Evolutionary conservation across 176 grass and related monocot genomes (phyloP), one percentile per base, ranked within the genome.

Genomic region (Musa schizocarpa): DNA sequence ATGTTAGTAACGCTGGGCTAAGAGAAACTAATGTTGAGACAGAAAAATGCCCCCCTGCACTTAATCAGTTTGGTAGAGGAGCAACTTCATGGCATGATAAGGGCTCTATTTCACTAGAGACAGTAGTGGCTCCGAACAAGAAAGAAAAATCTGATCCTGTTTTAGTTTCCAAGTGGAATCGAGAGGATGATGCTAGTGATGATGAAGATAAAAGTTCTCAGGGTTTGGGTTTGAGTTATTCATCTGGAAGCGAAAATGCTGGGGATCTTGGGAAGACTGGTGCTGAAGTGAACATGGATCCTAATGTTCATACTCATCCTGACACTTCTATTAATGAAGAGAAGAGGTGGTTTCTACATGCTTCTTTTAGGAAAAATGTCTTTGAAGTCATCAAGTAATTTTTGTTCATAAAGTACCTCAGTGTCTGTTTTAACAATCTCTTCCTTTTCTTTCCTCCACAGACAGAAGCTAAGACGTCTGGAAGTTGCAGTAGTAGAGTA

Each of bases 401-500:
- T 50, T 80, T 43, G 34, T 57, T 16, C 57, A 73, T 77, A 20
- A 63, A 54, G 52, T 50, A 76, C 23, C 12, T 20, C 9, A 53
- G 54, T 69, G 23, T 23, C 5, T 51, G 12, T 62, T 43, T 53
- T 73, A 71, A 50, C 50, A 69, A 67, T 53, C 22, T 62, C 61
- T 8, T 71, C 13, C 29, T 54, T 72, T 23, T 81, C 21, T 43
- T 81, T 66, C 77, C 34, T 43, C 34, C 34, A 69, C 84, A 99
- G 96, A 80, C 86, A 95, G 79, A 95, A 99, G 73, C 64, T 99
- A 65, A 91, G 96, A 54, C 90, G 82, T 69, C 78, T 99, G 70
- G 96, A 99, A 75, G 90, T 99, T 71, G 87, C 81, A 74, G 96
- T 99, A 52, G 82, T 95, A 86, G 86, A 99, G 72, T 95, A 99